Base-by-base conservation (phyloP, 306 rosid species). In the Cicer judaicum region DNA sequence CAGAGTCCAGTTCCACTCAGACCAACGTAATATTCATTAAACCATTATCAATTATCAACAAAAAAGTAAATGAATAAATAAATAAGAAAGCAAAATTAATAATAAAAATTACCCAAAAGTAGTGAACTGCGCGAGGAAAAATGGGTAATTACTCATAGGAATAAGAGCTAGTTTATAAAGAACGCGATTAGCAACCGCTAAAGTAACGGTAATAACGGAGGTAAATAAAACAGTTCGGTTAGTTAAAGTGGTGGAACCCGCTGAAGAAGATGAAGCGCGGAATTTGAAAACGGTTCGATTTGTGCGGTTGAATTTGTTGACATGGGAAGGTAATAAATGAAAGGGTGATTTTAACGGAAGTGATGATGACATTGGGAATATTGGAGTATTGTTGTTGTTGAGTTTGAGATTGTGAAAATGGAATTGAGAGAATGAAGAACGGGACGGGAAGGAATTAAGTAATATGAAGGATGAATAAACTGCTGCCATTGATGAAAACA, bases 111-210 rank as follows among this genome's bases (percentile, higher is more conserved):
- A 88, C 97, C 96, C 96, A 48, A 93, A 89, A 55, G 98, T 93
- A 6, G 87, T 81, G 77, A 93, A 63, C 69, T 93, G 97, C 40
- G 97, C 97, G n/a, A 93, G 83, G 75, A 93, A 93, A 81, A 93
- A 93, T 38, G 98, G 98, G 73, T 82, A 89, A 13, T 88, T 40
- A 79, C 70, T 88, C 93, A 93, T 80, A 36, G 98, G 96, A 39
- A 90, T 90, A 21, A 93, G 97, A 8, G 98, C 97, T 0, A 93
- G 89, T 87, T 93, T 91, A 82, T 93, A 85, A 71, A 93, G 89
- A 55, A 93, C 98, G 21, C 97, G 98, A 67, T 93, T 93, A 21
- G 95, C 89, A 9, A 88, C 83, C 1, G 93, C 95, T 1, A 88
- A 84, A 1, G 84, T 64, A 8, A 82, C 80, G 24, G 92, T 82